A percentile compares a stretch with the other conserved stretches of the same genome.
Evolutionary conservation across 2,329 filamentous ascomycete genomes (phyloP).

Genomic region (Lasiodiplodia theobromae): DNA sequence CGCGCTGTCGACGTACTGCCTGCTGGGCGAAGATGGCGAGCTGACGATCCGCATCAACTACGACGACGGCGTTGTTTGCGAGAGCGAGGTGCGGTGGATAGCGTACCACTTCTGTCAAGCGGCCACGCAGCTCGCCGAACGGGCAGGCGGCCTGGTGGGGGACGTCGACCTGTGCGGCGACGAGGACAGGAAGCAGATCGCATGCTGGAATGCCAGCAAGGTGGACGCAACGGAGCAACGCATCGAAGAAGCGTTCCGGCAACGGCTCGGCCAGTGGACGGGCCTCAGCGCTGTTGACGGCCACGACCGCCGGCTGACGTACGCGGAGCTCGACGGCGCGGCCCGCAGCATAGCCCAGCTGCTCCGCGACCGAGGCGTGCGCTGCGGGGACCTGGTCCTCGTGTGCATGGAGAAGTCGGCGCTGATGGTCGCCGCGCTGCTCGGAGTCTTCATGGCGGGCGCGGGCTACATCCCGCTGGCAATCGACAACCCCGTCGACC

Average conservation of each 20-base stretch:
- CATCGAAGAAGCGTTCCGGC: conserved; percentile 39
- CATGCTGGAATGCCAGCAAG: too few relatives aligned
- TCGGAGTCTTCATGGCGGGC: too few relatives aligned
- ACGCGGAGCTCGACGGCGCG: conserved; percentile 51
- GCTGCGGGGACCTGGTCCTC: conserved; percentile 4
- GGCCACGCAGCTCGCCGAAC: conserved; percentile 15
- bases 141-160: too few relatives aligned
- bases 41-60: neutral
- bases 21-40: neutral
- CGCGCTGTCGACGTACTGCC: conserved; percentile 3
- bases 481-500: too few relatives aligned
- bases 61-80: neutral
- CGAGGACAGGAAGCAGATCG: too few relatives aligned
- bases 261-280: conserved; percentile 57
- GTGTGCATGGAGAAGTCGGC: conserved; percentile 17
- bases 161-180: too few relatives aligned
- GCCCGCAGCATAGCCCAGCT: conserved; percentile 47
- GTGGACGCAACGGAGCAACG: too few relatives aligned
- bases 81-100: conserved; percentile 4
- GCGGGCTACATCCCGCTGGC: too few relatives aligned
- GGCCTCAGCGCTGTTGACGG: too few relatives aligned
- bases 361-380: conserved; percentile 39
- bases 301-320: conserved; percentile 56
- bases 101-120: conserved; percentile 22
- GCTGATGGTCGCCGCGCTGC: conserved; percentile 31